A percentile compares a stretch with the other conserved stretches of the same genome.
Evolutionary conservation across 176 grass and related monocot genomes (phyloP).

Genomic region (Oryza australiensis): DNA sequence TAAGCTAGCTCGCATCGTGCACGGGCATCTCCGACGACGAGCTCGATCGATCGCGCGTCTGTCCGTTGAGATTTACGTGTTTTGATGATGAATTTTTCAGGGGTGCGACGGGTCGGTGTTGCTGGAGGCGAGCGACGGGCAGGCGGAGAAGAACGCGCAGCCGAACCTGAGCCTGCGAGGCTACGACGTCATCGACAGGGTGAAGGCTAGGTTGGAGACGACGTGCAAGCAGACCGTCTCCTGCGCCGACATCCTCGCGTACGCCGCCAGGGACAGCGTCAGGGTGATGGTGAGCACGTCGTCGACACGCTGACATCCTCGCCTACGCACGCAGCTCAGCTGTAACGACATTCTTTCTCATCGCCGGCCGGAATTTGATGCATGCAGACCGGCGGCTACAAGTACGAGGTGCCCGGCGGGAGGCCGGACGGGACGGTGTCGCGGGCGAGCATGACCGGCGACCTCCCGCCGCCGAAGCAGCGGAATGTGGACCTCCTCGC

Average conservation of each 20-base stretch:
- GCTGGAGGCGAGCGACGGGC: conserved; percentile 22
- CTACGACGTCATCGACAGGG: conserved; percentile 24
- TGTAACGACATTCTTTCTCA: not conserved
- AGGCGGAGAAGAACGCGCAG: conserved; percentile 48
- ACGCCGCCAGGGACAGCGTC: conserved; percentile 56
- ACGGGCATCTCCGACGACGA: not conserved
- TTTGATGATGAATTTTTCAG: not conserved
- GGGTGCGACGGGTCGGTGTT: conserved; percentile 48
- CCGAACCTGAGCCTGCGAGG: conserved; percentile 41
- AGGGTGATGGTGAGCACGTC: conserved; percentile 22
- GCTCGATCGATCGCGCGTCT: not conserved
- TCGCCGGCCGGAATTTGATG: not conserved
- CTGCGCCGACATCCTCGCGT: conserved; percentile 44
- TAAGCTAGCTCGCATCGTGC: not conserved
- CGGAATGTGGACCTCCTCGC: conserved; percentile 40
- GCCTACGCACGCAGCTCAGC: too few relatives aligned
- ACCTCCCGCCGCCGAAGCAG: conserved; percentile 32
- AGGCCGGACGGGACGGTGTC: conserved; percentile 64
- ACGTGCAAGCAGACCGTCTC: conserved; percentile 29
- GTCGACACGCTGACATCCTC: too few relatives aligned
- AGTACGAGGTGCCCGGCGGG: conserved; percentile 48
- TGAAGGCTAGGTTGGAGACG: conserved; percentile 33
- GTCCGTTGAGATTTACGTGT: not conserved
- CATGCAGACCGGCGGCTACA: conserved; percentile 45
- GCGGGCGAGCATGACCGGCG: conserved; percentile 19